Base-by-base conservation (phyloP, 306 rosid species). In the Gillenia trifoliata region DNA sequence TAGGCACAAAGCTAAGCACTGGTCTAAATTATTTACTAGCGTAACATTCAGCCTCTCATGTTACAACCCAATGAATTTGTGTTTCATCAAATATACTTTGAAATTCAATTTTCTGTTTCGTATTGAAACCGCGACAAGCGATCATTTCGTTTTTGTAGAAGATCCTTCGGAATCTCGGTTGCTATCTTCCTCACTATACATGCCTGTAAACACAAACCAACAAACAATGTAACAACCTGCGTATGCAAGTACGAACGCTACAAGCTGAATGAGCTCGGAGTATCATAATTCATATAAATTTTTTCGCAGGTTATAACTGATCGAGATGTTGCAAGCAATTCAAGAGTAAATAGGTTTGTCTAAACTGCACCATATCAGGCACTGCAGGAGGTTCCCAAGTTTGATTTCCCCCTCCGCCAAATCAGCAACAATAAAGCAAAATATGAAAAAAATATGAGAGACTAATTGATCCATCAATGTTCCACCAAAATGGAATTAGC, bases 131-230 rank as follows among this genome's bases (percentile, higher is more conserved):
- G 17, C 40, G 3, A 38, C 41, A 38, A 8, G 41, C 0, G 8
- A 38, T 38, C 0, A 11, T 8, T 38, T 38, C 41, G 41, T 38
- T 38, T 11, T 38, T 38, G 30, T 74, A 29, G 34, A 65, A 64
- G 26, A 75, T 54, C 70, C 36, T 22, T 12, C 2, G 19, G 61
- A 62, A 60, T 73, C 76, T 31, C 17, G 25, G 29, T 28, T 41
- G 47, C 59, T 34, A 19, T 30, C 17, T 31, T 28, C 47, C 13
- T 61, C 64, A 2, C 52, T 29, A 2, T 71, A 22, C 34, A 66
- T 49, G 22, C 85, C 80, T 72, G 63, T 34, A 49, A 29, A 38
- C 68, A 71, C 10, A 66, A 28, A 12, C 50, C 31, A n/a, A n/a
- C n/a, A n/a, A 71, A 36, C 34, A 52, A 52, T 50, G 38, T 38